Evolutionary conservation across 441 rosid genomes (phyloP).

Genomic region (Aquilaria agallochum): DNA sequence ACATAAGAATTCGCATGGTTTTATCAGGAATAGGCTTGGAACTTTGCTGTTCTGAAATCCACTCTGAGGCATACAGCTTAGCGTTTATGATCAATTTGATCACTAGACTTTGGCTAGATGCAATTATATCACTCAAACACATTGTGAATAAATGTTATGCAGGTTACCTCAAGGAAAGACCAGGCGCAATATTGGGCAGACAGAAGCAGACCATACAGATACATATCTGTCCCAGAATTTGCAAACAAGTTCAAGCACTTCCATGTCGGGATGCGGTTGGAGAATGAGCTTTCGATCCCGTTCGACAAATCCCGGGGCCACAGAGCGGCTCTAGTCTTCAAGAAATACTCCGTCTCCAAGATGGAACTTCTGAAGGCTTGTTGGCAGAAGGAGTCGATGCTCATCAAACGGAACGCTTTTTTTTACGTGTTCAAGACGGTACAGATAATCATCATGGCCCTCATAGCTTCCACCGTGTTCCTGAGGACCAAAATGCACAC

Average conservation of each 20-base stretch:
- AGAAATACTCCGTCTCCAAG: constrained; percentile 50
- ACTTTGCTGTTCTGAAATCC: no score
- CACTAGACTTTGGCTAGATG: no score
- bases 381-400: constrained; percentile 79
- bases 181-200: constrained; percentile 87
- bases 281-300: constrained; percentile 54
- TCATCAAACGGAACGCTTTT: constrained; percentile 65
- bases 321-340: constrained; percentile 65
- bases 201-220: constrained; percentile 46
- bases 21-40: no score
- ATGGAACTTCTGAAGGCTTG: constrained; percentile 65
- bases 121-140: no score
- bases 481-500: constrained; percentile 49
- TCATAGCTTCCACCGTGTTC: constrained; percentile 64
- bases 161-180: constrained; percentile 92
- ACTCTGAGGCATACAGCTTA: no score
- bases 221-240: constrained; percentile 62
- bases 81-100: no score
- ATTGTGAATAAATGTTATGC: constrained; percentile 1
- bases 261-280: constrained; percentile 54
- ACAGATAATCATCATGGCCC: constrained; percentile 60
- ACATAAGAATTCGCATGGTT: no score
- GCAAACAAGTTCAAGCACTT: constrained; percentile 52
- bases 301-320: constrained; percentile 56
- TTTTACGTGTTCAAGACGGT: constrained; percentile 60